phyloP scores from a whole-genome alignment of 2,329 filamentous ascomycete genomes.

The Sclerotinia glacialis region DNA sequence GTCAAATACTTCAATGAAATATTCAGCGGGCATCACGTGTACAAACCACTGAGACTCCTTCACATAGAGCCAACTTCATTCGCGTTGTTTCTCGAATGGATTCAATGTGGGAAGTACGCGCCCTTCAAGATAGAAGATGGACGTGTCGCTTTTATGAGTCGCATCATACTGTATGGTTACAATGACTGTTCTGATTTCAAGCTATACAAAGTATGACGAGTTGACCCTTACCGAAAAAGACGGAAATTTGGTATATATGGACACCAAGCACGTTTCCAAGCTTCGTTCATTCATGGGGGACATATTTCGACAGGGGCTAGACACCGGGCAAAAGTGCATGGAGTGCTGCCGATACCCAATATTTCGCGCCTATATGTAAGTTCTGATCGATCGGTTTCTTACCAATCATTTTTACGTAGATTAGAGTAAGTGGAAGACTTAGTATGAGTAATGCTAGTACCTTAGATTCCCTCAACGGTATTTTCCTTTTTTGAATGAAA shows the following conservation, averaged over 20 bases:
- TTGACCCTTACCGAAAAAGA: background rate
- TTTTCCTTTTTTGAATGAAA: background rate
- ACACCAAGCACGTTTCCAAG: background rate
- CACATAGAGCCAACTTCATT: background rate
- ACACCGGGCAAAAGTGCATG: background rate
- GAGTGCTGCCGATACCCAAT: too few species aligned
- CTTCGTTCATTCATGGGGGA: conserved; percentile 4
- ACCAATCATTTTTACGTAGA: background rate
- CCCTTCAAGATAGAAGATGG: background rate
- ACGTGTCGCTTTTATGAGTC: background rate
- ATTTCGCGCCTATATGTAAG: background rate
- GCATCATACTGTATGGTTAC: background rate
- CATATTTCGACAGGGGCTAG: background rate
- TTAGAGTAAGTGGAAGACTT: background rate
- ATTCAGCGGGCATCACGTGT: too few species aligned
- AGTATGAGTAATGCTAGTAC: background rate
- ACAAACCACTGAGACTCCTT: background rate
- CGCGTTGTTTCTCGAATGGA: conserved; percentile 1
- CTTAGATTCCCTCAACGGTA: background rate
- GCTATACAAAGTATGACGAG: background rate
- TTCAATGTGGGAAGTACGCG: background rate
- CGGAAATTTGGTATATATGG: background rate
- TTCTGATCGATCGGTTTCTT: background rate
- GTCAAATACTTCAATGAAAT: background rate
- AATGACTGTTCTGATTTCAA: conserved; percentile 3